Evolutionary conservation across 768 basidiomycete species (phyloP).

Genomic region (Rhodocollybia butyracea): DNA sequence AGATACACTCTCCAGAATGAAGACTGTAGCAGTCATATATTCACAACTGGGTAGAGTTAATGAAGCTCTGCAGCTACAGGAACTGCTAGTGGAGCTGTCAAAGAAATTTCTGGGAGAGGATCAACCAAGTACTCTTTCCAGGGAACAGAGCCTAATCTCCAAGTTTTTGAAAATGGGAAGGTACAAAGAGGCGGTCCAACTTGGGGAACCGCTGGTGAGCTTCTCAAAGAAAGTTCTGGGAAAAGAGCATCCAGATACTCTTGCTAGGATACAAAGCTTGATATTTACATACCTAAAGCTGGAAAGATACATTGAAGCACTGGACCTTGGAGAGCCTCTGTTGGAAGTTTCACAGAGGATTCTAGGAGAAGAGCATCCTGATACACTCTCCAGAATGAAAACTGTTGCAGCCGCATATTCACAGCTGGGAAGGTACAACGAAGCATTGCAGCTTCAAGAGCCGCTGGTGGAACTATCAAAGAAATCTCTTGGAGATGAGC

Average conservation of each 20-base stretch:
- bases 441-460: not conserved
- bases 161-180: not conserved
- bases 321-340: not conserved
- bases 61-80: no score
- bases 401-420: no score
- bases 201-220: not conserved
- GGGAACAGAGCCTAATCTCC: not conserved
- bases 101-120: no score
- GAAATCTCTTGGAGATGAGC: not conserved
- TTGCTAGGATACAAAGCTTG: constrained; percentile 4
- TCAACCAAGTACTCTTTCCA: not conserved
- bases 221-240: not conserved
- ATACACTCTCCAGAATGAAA: no score
- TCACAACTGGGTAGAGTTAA: no score
- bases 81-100: no score
- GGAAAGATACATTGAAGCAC: constrained; percentile 1
- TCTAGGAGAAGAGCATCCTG: no score
- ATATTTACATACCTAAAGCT: not conserved
- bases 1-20: no score
- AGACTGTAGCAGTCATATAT: no score
- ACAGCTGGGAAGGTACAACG: not conserved
- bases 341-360: not conserved
- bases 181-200: not conserved
- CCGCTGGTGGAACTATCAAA: not conserved
- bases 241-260: not conserved